Base-by-base conservation (phyloP, 2,329 filamentous ascomycete genomes). In the Colletotrichum paranaense region DNA sequence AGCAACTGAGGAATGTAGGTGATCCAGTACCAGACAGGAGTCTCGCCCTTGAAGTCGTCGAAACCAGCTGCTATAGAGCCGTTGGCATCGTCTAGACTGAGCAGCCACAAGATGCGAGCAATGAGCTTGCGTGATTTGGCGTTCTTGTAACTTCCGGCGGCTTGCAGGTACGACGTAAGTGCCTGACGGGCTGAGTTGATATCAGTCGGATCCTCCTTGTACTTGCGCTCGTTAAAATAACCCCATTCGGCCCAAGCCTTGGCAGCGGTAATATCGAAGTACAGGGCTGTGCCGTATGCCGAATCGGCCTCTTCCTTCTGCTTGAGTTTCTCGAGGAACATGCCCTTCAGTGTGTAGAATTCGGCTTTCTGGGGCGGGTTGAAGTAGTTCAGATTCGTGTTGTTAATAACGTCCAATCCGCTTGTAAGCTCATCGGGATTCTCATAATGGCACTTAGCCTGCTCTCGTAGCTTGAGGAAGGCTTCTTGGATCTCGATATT, bases 241-340 rank as follows among this genome's bases (percentile, higher is more conserved):
- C 97, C 97, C 97, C 97, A 99, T 85, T 99, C 97, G 19, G 97
- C 96, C 97, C 97, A 99, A 3, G 97, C 97, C 84, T 99, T 99
- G 4, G 97, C 94, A 62, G 98, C 90, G 77, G 95, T 93, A 77
- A 99, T 94, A 78, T 99, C 97, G 78, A 98, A 98, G 85, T 96
- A 98, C 73, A 99, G 84, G 0, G 97, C 97, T 63, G 95, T 97
- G 62, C 97, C 97, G 80, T 97, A 99, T 0, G 97, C 96, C 72
- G 95, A 93, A 77, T 98, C 95, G 5, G 97, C 95, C 74, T 99
- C 97, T 3, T 94, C 93, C 80, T 95, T 95, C 78, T 98, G 94
- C 69, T 92, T 92, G 11, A 99, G 89, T 82, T 98, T 98, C 81
- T 97, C 97, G 57, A 98, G 86, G 87, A 99, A 99, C 97, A 99